Percentiles rank a stretch among this genome's conserved stretches.
Evolutionary conservation across 768 basidiomycete genomes (phyloP).

Genomic region (Tulasnella sp.): DNA sequence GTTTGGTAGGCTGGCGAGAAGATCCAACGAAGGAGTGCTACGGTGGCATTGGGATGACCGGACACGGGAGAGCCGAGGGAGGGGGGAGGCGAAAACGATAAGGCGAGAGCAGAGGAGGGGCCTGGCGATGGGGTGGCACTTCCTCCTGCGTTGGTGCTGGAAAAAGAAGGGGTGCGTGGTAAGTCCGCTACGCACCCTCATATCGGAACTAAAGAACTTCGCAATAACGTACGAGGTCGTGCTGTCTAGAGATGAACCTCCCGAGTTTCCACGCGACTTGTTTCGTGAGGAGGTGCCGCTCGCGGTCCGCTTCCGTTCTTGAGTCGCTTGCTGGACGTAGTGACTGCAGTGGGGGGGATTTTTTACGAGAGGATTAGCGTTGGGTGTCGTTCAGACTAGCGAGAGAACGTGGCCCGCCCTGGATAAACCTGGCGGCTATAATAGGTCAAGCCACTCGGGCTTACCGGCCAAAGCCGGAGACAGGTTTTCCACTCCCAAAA

Average conservation of each 20-base stretch:
- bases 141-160: background rate
- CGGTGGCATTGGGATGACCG: constrained; percentile 8
- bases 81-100: constrained; percentile 20
- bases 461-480: constrained; percentile 7
- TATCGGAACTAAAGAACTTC: background rate
- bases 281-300: background rate
- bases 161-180: background rate
- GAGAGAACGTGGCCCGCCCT: background rate
- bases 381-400: background rate
- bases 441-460: constrained; percentile 6
- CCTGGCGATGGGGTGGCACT: constrained; percentile 12
- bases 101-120: constrained; percentile 18
- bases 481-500: background rate
- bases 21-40: constrained; percentile 19
- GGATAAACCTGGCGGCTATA: constrained; percentile 8
- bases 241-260: background rate
- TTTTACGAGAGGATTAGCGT: background rate
- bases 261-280: background rate
- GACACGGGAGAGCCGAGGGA: constrained; percentile 2
- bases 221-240: background rate
- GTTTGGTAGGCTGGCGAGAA: background rate
- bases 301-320: constrained; percentile 47
- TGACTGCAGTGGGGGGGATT: constrained; percentile 47
- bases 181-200: background rate
- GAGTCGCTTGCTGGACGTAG: constrained; percentile 77